These are phyloP conservation scores for Pythium rhizo-oryzae DNA, from an alignment of 352 stramenopile species.

Conservation along the genomic window DNA sequence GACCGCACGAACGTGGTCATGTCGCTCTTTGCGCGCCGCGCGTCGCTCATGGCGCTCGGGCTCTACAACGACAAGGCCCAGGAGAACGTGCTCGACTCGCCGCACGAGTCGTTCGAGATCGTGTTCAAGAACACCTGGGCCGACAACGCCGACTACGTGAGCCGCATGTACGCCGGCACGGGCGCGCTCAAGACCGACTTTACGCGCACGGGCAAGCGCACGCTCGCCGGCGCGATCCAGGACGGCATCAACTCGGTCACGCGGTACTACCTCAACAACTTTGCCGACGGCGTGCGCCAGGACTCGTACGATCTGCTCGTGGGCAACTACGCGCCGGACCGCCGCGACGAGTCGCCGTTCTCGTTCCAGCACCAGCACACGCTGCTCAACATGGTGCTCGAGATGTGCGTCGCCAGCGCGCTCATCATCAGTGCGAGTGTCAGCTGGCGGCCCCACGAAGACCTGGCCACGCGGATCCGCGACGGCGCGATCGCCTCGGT, in stretches of 20 bases:
- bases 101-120: slow-evolving; percentile 62
- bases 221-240: slow-evolving; percentile 86
- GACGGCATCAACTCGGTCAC: slow-evolving; percentile 95
- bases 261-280: slow-evolving; percentile 97
- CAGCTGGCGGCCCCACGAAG: slow-evolving; percentile 58
- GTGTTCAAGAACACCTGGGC: slow-evolving; percentile 92
- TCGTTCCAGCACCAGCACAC: slow-evolving; percentile 86
- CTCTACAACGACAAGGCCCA: slow-evolving; percentile 35
- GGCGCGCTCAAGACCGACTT: slow-evolving; percentile 96
- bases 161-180: slow-evolving; percentile 93
- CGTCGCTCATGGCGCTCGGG: slow-evolving; percentile 77
- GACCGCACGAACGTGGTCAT: slow-evolving; percentile 98
- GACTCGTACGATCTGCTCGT: slow-evolving; percentile 94
- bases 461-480: slow-evolving; percentile 59
- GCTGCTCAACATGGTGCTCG: slow-evolving; percentile 59
- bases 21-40: slow-evolving; percentile 91
- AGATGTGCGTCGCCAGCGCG: slow-evolving; percentile 48
- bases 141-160: slow-evolving; percentile 96
- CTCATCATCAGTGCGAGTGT: slow-evolving; percentile 68
- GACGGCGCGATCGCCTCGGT: slow-evolving; percentile 61
- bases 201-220: slow-evolving; percentile 94
- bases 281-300: slow-evolving; percentile 92
- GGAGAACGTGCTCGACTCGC: slow-evolving; percentile 50
- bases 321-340: slow-evolving; percentile 72
- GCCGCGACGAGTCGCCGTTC: slow-evolving; percentile 80